Evolutionary conservation across 768 basidiomycete species (phyloP).

Genomic region (Kwoniella heveanensis): DNA sequence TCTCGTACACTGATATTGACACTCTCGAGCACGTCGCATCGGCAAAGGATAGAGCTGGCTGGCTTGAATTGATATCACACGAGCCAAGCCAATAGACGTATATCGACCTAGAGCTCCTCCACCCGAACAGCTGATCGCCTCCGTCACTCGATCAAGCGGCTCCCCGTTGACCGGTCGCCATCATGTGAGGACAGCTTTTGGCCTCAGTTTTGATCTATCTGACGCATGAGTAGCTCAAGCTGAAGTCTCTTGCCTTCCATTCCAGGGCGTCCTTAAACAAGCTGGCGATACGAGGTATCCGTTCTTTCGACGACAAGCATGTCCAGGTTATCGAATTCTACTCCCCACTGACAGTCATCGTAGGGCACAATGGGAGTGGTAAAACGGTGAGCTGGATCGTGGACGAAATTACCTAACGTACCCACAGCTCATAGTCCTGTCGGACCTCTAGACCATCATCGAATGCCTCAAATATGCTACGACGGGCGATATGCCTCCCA

Average conservation of each 20-base stretch:
- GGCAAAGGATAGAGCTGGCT: too few relatives aligned
- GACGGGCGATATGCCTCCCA: slow-evolving; percentile 95
- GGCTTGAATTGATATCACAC: too few relatives aligned
- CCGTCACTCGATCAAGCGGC: background rate
- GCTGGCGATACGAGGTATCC: slow-evolving; percentile 86
- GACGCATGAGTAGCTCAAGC: background rate
- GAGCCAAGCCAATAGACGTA: too few relatives aligned
- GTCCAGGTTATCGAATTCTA: slow-evolving; percentile 95
- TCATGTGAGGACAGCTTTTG: background rate
- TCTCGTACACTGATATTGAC: too few relatives aligned
- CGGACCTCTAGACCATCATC: slow-evolving; percentile 71
- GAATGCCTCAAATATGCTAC: slow-evolving; percentile 99
- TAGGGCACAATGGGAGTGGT: slow-evolving; percentile 96
- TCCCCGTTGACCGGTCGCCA: background rate
- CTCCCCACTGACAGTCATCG: slow-evolving; percentile 95
- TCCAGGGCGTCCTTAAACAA: slow-evolving; percentile 78
- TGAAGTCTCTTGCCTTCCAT: background rate
- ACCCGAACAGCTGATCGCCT: background rate
- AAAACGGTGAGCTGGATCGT: slow-evolving; percentile 77
- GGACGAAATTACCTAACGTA: too few relatives aligned
- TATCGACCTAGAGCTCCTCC: too few relatives aligned
- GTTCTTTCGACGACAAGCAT: slow-evolving; percentile 94
- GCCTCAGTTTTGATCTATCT: too few relatives aligned
- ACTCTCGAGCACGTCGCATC: too few relatives aligned
- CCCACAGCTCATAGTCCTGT: too few relatives aligned